Conservation (phyloP, 202 grass and related monocot species). For the Panicum virgatum region DNA sequence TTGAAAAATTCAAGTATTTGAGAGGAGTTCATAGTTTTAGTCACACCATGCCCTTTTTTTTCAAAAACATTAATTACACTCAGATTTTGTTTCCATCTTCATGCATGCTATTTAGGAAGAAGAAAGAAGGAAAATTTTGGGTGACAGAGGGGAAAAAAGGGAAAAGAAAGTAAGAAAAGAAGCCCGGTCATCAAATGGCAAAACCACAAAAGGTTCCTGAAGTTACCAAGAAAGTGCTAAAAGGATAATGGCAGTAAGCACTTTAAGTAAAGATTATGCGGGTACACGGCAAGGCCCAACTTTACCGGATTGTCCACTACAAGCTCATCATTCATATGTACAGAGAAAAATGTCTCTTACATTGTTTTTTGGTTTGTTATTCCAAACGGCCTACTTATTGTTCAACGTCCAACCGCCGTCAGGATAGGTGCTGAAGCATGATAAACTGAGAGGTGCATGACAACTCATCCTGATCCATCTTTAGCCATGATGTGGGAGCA, state of each 20-base stretch:
- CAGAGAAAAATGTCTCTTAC: background rate
- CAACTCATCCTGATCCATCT: conserved; percentile 17
- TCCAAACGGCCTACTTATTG: conserved; percentile 1
- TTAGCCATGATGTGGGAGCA: background rate
- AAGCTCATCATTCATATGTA: conserved; percentile 6
- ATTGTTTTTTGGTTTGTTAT: conserved; percentile 10
- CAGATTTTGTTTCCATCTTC: background rate
- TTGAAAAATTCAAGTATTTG: background rate
- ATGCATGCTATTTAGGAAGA: background rate
- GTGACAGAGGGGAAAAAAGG: background rate
- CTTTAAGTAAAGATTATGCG: background rate
- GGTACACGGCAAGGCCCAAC: background rate
- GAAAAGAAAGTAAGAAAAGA: too few species aligned
- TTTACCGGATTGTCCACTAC: conserved; percentile 4
- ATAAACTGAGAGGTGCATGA: conserved; percentile 2
- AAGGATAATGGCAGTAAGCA: background rate
- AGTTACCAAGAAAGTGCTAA: background rate
- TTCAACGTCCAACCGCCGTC: background rate
- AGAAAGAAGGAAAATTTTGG: background rate
- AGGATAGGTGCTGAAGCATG: conserved; percentile 12
- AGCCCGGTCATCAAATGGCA: too few species aligned
- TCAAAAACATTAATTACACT: background rate
- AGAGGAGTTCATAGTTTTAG: background rate
- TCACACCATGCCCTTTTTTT: background rate
- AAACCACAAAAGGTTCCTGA: background rate